Evolutionary conservation across 2,329 filamentous ascomycete species (phyloP).

Genomic region (Diaporthe caulivora): DNA sequence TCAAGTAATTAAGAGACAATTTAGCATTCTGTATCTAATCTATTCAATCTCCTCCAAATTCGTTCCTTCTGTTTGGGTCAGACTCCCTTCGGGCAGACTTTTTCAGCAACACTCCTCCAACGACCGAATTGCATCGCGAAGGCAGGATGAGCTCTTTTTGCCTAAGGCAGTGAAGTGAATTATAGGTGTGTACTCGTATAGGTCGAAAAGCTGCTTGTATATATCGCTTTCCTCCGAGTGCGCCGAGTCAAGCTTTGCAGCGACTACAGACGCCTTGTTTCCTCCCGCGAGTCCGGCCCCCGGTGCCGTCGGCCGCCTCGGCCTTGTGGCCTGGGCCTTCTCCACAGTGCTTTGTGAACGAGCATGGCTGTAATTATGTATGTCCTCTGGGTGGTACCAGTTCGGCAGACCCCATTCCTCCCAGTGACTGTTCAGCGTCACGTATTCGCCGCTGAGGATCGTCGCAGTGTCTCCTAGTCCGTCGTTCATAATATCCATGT

Average conservation of each 20-base stretch:
- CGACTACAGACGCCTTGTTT: not conserved
- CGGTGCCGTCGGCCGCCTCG: not conserved
- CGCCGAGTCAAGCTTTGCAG: no score
- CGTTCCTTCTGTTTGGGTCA: not conserved
- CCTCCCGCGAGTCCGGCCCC: no score
- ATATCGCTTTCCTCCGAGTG: not conserved
- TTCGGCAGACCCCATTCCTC: conserved; percentile 3
- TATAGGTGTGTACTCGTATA: conserved; percentile 15
- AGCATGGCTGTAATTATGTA: not conserved
- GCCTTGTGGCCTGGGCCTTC: no score
- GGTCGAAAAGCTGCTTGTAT: not conserved
- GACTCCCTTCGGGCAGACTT: not conserved
- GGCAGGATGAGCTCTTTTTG: conserved; percentile 4
- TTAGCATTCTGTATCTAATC: not conserved
- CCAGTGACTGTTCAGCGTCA: conserved; percentile 24
- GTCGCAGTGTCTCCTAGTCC: not conserved
- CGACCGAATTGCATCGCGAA: not conserved
- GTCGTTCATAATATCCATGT: conserved; percentile 22
- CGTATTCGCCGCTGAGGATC: conserved; percentile 26
- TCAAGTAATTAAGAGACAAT: no score
- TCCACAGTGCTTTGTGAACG: fast-evolving
- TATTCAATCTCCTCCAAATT: not conserved
- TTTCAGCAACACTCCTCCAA: not conserved
- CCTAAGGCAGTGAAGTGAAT: conserved; percentile 23
- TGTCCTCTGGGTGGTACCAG: conserved; percentile 14